phyloP scores from a whole-genome alignment of 163 green algal species.

The Chlamydomonas reinhardtii region DNA sequence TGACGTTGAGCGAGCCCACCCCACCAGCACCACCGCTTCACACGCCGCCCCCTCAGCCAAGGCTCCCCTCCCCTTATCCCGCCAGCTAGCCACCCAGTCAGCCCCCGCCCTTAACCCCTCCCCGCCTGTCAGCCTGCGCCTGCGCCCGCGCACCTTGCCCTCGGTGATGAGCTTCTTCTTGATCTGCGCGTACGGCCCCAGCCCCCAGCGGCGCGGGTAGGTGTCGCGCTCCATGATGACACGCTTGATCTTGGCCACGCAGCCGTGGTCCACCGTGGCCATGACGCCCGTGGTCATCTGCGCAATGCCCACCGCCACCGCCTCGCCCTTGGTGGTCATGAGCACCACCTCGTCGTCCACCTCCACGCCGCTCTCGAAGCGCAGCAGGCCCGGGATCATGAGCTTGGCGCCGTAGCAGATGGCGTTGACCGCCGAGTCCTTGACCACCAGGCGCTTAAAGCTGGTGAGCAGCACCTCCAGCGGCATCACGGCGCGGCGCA shows the following conservation, averaged over 20 bases:
- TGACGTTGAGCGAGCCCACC: too few species aligned
- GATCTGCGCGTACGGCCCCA: conserved; percentile 93
- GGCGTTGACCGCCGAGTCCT: conserved; percentile 98
- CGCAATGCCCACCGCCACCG: conserved; percentile 94
- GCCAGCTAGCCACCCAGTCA: too few species aligned
- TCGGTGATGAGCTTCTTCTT: conserved; percentile 99
- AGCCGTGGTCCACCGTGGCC: conserved; percentile 97
- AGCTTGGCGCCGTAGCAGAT: conserved; percentile 99
- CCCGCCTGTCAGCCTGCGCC: not conserved
- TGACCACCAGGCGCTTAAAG: conserved; percentile 98
- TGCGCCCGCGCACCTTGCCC: conserved; percentile 70
- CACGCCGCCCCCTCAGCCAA: too few species aligned
- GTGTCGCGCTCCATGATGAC: conserved; percentile 99
- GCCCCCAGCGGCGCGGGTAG: conserved; percentile 97
- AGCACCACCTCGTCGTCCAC: conserved; percentile 96
- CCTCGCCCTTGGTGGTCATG: conserved; percentile 99
- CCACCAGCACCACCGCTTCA: too few species aligned
- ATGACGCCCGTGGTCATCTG: conserved; percentile 98
- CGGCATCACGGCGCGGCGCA: conserved; percentile 94
- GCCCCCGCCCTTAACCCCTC: not conserved
- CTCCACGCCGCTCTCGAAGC: conserved; percentile 91
- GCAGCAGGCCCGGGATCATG: conserved; percentile 96
- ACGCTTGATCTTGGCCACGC: conserved; percentile 98
- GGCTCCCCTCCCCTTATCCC: too few species aligned
- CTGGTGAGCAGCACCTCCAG: conserved; percentile 95